A percentile compares a stretch with the other conserved stretches of the same genome.
Conservation (phyloP, 352 stramenopile genomes). For the Lagenidium giganteum region DNA sequence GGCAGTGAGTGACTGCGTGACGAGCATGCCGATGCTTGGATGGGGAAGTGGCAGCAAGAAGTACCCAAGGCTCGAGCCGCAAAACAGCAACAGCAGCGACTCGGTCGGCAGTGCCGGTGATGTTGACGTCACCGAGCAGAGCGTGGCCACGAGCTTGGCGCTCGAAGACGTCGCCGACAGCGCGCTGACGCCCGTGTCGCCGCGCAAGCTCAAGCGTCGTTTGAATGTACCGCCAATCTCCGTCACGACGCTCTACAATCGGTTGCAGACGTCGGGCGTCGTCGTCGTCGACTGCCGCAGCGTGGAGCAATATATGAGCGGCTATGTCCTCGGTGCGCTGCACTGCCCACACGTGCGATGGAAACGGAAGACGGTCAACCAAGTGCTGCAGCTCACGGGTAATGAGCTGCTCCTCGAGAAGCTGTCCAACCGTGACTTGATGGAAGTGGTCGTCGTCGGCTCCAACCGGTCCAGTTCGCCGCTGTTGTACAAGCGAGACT, state of each 20-base stretch:
- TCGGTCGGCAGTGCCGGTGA: slow-evolving; percentile 14
- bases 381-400: slow-evolving; percentile 31
- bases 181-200: slow-evolving; percentile 21
- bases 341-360: slow-evolving; percentile 33
- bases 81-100: slow-evolving; percentile 20
- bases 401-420: slow-evolving; percentile 35
- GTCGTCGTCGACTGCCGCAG: slow-evolving; percentile 69
- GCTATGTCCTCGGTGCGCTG: slow-evolving; percentile 46
- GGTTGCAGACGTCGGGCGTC: slow-evolving; percentile 57
- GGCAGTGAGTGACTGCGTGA: no score
- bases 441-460: slow-evolving; percentile 68
- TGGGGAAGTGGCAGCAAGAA: no score
- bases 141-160: slow-evolving; percentile 6
- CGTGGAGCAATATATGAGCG: slow-evolving; percentile 29
- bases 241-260: slow-evolving; percentile 65
- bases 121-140: no score
- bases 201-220: slow-evolving; percentile 15
- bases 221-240: slow-evolving; percentile 55
- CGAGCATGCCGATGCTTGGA: slow-evolving; percentile 1
- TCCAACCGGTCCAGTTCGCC: slow-evolving; percentile 38
- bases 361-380: slow-evolving; percentile 38
- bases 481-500: slow-evolving; percentile 60
- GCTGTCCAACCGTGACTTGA: slow-evolving; percentile 48
- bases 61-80: no score
- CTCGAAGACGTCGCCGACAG: background rate